Evolutionary conservation across 441 rosid species (phyloP), one percentile per base, ranked within the genome.

Genomic region (Omphalea diandra): DNA sequence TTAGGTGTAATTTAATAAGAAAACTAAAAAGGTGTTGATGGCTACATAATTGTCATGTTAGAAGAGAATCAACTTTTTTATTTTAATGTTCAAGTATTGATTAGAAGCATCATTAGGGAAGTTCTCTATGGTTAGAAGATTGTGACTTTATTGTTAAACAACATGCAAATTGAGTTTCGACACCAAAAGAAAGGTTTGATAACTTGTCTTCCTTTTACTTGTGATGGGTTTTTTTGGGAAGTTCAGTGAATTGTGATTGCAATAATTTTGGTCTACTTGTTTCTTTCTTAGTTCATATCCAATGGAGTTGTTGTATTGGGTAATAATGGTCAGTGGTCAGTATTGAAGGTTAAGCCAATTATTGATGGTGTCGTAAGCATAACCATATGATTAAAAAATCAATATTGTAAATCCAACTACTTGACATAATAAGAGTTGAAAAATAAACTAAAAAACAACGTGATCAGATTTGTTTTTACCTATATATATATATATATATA

Each of bases 11-110:
- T 15, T 29, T 33, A 38, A 26, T 35, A 59, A 15, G 52, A 72
- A 67, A 36, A 52, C 14, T 12, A 54, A 59, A 36, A 49, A 44
- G 58, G 54, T 70, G 31, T 1, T 49, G 78, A 63, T 63, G 59
- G 68, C 26, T 63, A 8, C 67, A 24, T 32, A 40, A 60, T 72
- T 66, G 73, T 64, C 41, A 49, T 24, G 27, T 44, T 57, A 57
- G 40, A 53, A 74, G 81, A 74, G 80, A 82, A 82, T 82, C 80
- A 77, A 77, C 54, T 63, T 27, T n/a, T 57, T n/a, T 69, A 56
- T 57, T 71, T 50, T 65, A 68, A 5, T 35, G 11, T 22, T 32
- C 32, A 11, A 11, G 20, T 18, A 12, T 10, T 43, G 17, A 65
- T 26, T 47, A 70, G 47, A 71, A 54, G 72, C 81, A 75, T 73